Conservation (phyloP, 768 basidiomycete species). For the Tricholoma hemisulphureum region DNA sequence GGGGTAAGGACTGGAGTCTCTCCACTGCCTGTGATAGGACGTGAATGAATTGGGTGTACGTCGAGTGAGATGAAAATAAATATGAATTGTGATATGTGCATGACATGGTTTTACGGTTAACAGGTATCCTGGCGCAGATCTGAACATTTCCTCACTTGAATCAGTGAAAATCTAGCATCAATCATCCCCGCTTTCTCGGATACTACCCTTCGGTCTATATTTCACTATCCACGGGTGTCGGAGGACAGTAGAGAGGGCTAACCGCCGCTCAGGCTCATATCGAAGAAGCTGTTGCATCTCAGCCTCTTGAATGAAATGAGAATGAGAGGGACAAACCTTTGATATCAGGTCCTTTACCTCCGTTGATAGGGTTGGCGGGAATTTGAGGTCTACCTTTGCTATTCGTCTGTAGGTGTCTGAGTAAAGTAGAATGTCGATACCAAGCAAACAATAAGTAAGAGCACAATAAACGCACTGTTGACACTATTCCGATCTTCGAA, state of each 20-base stretch:
- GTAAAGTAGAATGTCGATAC: not conserved
- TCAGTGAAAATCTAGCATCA: not conserved
- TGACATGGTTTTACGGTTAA: no score
- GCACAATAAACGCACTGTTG: conserved; percentile 50
- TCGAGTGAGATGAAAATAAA: no score
- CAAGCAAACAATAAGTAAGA: not conserved
- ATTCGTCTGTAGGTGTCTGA: conserved; percentile 92
- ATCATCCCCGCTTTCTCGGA: conserved; percentile 21
- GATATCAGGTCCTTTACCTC: conserved; percentile 69
- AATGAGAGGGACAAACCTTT: conserved; percentile 40
- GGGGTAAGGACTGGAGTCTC: no score
- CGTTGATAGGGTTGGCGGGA: conserved; percentile 56
- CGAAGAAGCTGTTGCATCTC: conserved; percentile 65
- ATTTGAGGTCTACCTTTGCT: conserved; percentile 76
- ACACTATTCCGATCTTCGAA: conserved; percentile 86
- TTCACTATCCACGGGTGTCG: conserved; percentile 86
- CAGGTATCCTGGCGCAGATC: not conserved
- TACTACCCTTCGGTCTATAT: conserved; percentile 50
- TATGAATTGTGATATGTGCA: no score
- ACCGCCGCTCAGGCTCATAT: conserved; percentile 73
- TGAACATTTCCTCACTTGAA: not conserved
- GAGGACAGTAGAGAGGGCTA: conserved; percentile 72
- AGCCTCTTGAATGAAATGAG: conserved; percentile 7
- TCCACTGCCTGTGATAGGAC: no score
- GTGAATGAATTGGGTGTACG: no score